Percentiles rank a stretch among this genome's conserved stretches.
Evolutionary conservation across 306 rosid species (phyloP).

Genomic region (Canavalia ensiformis): DNA sequence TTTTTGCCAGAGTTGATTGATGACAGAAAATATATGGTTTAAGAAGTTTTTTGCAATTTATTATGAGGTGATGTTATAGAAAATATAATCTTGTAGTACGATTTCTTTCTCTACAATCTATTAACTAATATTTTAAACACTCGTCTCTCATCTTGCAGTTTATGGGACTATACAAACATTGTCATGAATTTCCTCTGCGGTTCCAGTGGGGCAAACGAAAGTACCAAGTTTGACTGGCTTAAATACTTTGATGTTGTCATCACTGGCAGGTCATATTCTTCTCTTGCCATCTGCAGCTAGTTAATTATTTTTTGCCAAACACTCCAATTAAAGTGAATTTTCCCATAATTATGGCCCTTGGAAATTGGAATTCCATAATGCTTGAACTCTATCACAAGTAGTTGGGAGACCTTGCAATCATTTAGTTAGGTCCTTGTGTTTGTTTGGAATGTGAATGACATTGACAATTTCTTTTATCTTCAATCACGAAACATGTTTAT

Average conservation of each 20-base stretch:
- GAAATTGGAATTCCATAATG: background rate
- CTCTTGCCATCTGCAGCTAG: constrained; percentile 12
- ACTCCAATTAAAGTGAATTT: background rate
- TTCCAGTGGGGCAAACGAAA: constrained; percentile 53
- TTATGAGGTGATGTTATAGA: background rate
- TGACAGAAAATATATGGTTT: background rate
- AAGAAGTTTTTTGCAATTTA: background rate
- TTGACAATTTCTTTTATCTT: background rate
- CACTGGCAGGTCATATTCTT: constrained; percentile 74
- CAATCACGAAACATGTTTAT: constrained; percentile 15
- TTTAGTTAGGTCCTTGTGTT: background rate
- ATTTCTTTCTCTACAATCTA: background rate
- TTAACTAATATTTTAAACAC: constrained; percentile 6
- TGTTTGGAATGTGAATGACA: background rate
- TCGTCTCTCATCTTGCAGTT: constrained; percentile 58
- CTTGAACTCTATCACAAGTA: background rate
- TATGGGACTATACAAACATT: constrained; percentile 85
- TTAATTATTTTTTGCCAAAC: constrained; percentile 19
- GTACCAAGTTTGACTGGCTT: constrained; percentile 75
- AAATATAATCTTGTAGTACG: background rate
- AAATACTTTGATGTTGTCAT: constrained; percentile 79
- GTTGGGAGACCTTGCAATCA: background rate
- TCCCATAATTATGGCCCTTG: background rate
- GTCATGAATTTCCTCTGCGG: constrained; percentile 83
- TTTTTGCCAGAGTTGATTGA: constrained; percentile 2